Evolutionary conservation across 1,139 yeast genomes (phyloP).

Genomic region (Eremothecium sinecaudum): DNA sequence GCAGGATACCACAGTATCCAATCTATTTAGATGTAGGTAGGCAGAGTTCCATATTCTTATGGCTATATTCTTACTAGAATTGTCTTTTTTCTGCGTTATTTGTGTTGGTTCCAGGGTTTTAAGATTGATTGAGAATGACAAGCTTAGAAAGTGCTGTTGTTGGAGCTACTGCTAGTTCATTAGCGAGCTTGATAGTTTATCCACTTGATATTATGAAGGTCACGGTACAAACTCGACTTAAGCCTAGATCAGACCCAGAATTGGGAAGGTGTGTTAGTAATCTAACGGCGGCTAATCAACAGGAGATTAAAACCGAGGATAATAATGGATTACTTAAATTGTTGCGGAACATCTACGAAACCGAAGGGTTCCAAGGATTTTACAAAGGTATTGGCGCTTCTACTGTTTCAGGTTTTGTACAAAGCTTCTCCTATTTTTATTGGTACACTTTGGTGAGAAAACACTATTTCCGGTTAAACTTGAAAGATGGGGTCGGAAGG

Average conservation of each 20-base stretch:
- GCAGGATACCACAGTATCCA: no score
- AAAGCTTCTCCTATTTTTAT: conserved; percentile 75
- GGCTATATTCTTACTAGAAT: no score
- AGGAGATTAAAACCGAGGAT: conserved; percentile 11
- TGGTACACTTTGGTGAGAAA: conserved; percentile 75
- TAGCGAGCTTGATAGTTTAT: conserved; percentile 71
- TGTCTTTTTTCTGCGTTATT: no score
- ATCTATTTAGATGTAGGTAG: no score
- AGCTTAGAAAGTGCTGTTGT: conserved; percentile 70
- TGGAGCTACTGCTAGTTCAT: conserved; percentile 76
- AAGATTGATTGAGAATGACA: no score
- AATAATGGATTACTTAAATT: conserved; percentile 61
- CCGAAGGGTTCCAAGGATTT: conserved; percentile 63
- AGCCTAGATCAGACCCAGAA: conserved; percentile 18
- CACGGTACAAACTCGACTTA: conserved; percentile 56
- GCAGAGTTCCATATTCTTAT: no score
- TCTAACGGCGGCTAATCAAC: conserved; percentile 1
- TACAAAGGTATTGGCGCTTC: conserved; percentile 69
- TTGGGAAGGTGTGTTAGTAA: conserved; percentile 2
- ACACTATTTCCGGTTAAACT: conserved; percentile 41
- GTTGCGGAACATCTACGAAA: conserved; percentile 45
- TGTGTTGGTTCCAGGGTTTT: no score
- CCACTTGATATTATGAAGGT: conserved; percentile 71
- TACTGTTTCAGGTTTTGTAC: conserved; percentile 64
- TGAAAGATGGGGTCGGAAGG: conserved; percentile 23